phyloP scores from a whole-genome alignment of 2,329 filamentous ascomycete species.

The Botrytis pseudocinerea region DNA sequence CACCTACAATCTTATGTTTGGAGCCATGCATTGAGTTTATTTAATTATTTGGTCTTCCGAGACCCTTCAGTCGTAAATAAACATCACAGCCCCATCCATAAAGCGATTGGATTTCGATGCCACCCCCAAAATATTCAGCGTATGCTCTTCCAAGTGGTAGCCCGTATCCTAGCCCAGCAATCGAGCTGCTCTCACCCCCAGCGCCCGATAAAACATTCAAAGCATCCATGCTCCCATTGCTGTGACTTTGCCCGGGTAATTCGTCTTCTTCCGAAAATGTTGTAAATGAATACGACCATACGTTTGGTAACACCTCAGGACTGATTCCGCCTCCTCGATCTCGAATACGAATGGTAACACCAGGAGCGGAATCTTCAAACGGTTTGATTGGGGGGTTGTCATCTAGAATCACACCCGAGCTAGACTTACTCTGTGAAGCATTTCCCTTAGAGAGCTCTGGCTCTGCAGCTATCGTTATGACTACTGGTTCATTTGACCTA shows the following conservation, averaged over 20 bases:
- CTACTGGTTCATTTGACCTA: conserved; percentile 77
- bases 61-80: conserved; percentile 55
- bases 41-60: conserved; percentile 34
- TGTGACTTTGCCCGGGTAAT: conserved; percentile 45
- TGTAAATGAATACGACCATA: conserved; percentile 98
- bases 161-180: conserved; percentile 91
- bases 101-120: conserved; percentile 90
- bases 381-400: conserved; percentile 50
- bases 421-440: neutral
- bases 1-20: too few species aligned
- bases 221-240: conserved; percentile 59
- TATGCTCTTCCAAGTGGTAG: conserved; percentile 88
- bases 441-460: conserved; percentile 29
- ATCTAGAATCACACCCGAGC: neutral
- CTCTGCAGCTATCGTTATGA: conserved; percentile 85
- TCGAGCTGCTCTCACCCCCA: conserved; percentile 73
- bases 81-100: conserved; percentile 84
- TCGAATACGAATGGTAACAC: conserved; percentile 91
- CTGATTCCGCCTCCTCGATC: conserved; percentile 94
- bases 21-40: neutral
- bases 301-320: conserved; percentile 77
- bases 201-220: conserved; percentile 73
- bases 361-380: conserved; percentile 67
- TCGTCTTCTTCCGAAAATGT: conserved; percentile 73
- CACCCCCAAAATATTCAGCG: conserved; percentile 96